These are phyloP conservation scores for Hymenoscyphus infarciens DNA, from an alignment of 2,329 filamentous ascomycete species.

Conservation along the genomic window DNA sequence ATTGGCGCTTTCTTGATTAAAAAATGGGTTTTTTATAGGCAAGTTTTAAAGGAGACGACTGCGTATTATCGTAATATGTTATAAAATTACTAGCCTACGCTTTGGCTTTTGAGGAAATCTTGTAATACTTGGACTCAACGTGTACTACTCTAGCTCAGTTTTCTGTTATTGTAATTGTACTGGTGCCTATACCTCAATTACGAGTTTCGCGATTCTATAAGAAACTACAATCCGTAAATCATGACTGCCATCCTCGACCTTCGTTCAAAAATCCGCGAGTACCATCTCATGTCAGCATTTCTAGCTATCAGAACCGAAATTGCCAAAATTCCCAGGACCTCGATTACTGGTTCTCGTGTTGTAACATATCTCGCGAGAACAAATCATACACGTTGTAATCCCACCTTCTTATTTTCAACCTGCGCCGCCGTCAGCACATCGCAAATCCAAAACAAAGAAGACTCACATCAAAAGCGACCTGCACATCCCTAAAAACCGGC, in stretches of 20 bases:
- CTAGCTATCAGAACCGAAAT: background rate
- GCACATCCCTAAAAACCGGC: slow-evolving; percentile 28
- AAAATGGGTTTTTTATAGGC: too few species aligned
- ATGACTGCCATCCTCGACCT: background rate
- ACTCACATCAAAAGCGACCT: slow-evolving; percentile 28
- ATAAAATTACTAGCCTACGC: too few species aligned
- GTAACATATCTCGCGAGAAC: background rate
- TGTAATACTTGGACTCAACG: too few species aligned
- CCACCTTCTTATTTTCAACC: slow-evolving; percentile 1
- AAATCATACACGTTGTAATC: slow-evolving; percentile 2
- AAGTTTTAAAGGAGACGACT: too few species aligned
- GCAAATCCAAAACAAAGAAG: background rate
- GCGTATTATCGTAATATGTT: too few species aligned
- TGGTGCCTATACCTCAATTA: too few species aligned
- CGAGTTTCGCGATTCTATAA: too few species aligned
- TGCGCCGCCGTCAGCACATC: background rate
- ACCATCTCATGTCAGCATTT: too few species aligned
- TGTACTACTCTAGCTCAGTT: too few species aligned
- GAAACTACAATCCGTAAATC: background rate
- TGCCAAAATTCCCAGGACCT: background rate
- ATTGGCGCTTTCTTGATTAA: too few species aligned
- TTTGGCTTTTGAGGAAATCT: too few species aligned
- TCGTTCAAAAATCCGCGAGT: background rate
- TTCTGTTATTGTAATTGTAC: too few species aligned
- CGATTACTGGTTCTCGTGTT: background rate